These are phyloP conservation scores for Papiliotrema nemorosa DNA, from an alignment of 1,284 basidiomycete genomes.

Conservation along the genomic window DNA sequence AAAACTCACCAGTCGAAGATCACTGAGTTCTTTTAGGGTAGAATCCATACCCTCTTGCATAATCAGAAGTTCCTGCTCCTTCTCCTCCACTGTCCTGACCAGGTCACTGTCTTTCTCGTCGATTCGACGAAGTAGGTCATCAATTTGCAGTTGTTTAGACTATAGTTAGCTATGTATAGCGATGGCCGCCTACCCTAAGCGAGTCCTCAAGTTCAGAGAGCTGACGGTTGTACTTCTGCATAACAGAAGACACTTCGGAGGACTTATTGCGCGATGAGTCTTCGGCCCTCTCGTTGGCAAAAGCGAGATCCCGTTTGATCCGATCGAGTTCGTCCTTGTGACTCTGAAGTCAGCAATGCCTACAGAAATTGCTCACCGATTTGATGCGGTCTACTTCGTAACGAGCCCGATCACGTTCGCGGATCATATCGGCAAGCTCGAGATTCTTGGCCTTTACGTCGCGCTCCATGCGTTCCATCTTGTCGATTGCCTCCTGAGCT, in stretches of 20 bases:
- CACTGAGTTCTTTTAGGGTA: conserved; percentile 84
- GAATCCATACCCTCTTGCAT: conserved; percentile 95
- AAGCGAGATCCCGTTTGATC: conserved; percentile 84
- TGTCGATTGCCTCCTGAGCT: conserved; percentile 97
- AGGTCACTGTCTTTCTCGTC: conserved; percentile 71
- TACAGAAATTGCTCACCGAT: conserved; percentile 52
- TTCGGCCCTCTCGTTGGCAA: conserved; percentile 97
- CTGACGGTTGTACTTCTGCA: conserved; percentile 94
- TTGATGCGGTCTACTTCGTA: conserved; percentile 97
- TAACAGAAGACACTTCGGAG: conserved; percentile 82
- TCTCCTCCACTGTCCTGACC: conserved; percentile 83
- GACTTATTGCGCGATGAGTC: conserved; percentile 88
- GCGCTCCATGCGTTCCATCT: conserved; percentile 98
- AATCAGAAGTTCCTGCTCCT: conserved; percentile 93
- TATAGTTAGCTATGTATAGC: conserved; percentile 41
- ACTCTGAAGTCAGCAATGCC: conserved; percentile 48
- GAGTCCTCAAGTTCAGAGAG: conserved; percentile 93
- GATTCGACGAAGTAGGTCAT: conserved; percentile 77
- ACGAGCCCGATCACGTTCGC: conserved; percentile 91
- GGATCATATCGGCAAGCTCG: conserved; percentile 97
- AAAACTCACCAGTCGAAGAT: conserved; percentile 77
- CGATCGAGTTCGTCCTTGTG: conserved; percentile 97
- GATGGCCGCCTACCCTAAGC: conserved; percentile 63
- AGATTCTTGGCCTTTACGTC: conserved; percentile 98
- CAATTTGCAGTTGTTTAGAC: conserved; percentile 91